Percentiles rank a stretch among this genome's conserved stretches.
Evolutionary conservation across 331 rosid species (phyloP).

Genomic region (Erythrophleum ivorense): DNA sequence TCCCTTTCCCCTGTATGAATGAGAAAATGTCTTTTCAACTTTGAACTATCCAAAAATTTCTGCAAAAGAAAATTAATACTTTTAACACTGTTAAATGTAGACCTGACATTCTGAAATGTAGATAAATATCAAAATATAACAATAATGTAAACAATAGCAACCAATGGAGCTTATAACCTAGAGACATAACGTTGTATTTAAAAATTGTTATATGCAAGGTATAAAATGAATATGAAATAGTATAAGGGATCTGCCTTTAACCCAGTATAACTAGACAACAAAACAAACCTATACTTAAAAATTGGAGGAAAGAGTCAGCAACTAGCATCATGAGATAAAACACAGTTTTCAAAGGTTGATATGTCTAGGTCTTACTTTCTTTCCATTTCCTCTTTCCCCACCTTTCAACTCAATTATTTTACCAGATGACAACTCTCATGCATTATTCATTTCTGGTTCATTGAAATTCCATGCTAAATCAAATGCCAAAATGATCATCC

Average conservation of each 20-base stretch:
- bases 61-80: slow-evolving; percentile 45
- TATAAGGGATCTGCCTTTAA: background rate
- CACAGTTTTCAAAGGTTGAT: background rate
- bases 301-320: background rate
- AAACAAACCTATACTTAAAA: background rate
- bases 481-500: background rate
- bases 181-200: background rate
- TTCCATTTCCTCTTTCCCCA: background rate
- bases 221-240: background rate
- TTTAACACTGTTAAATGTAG: slow-evolving; percentile 14
- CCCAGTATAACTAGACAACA: background rate
- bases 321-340: background rate
- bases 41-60: slow-evolving; percentile 85
- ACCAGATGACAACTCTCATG: background rate
- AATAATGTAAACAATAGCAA: background rate
- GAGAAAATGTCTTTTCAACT: slow-evolving; percentile 74
- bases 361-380: background rate
- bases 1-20: slow-evolving; percentile 75
- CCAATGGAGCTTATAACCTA: background rate
- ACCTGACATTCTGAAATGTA: background rate
- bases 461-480: background rate
- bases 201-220: background rate
- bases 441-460: background rate
- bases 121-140: background rate
- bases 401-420: background rate